phyloP scores from a whole-genome alignment of 257 asterid genomes.

The Verbena officinalis region DNA sequence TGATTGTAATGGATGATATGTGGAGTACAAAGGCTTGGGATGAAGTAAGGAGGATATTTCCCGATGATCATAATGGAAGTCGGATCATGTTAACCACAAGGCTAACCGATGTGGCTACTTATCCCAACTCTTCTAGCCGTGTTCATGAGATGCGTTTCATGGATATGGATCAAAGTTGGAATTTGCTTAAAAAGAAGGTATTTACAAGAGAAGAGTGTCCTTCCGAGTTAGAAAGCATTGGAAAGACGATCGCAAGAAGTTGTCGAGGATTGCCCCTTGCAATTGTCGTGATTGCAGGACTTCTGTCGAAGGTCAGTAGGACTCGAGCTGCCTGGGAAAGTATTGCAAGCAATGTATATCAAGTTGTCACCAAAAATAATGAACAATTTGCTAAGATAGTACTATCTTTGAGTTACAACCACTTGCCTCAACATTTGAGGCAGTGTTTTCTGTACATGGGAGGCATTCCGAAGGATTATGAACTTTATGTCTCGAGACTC shows the following conservation, averaged over 20 bases:
- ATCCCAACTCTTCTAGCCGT: background rate
- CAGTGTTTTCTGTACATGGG: background rate
- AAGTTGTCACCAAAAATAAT: background rate
- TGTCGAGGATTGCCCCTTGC: conserved; percentile 22
- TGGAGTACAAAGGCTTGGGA: conserved; percentile 11
- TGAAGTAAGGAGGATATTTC: background rate
- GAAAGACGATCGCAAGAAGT: conserved; percentile 7
- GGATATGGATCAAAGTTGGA: conserved; percentile 12
- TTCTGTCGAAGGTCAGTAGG: background rate
- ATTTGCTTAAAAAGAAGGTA: background rate
- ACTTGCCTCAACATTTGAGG: conserved; percentile 3
- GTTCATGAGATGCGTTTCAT: conserved; percentile 13
- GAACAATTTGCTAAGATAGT: background rate
- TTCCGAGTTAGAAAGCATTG: background rate
- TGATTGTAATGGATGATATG: conserved; percentile 17
- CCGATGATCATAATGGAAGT: conserved; percentile 12
- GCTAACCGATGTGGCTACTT: background rate
- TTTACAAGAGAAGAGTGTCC: background rate
- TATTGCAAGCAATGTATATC: background rate
- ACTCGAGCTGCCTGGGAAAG: background rate
- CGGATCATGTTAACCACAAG: conserved; percentile 18
- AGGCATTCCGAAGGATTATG: background rate
- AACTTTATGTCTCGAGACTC: background rate
- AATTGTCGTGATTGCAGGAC: background rate
- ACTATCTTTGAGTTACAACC: background rate